These are phyloP conservation scores for Chytriomyces sp. DNA, from an alignment of 192 early-diverging fungal species.

Conservation along the genomic window DNA sequence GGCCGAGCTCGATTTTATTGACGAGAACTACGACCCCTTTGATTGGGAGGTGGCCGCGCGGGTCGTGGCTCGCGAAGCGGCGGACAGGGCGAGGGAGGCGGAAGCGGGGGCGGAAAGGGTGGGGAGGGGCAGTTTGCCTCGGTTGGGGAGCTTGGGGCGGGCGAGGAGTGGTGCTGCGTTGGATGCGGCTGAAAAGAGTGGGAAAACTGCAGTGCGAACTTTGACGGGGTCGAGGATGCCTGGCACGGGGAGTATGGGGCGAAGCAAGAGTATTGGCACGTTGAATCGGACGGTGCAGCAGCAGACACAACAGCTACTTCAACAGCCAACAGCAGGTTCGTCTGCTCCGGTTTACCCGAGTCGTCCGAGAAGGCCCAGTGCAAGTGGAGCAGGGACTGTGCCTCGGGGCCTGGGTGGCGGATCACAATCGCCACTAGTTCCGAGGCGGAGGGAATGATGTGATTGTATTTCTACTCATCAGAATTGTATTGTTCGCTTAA, in stretches of 20 bases:
- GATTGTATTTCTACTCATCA: too few relatives aligned
- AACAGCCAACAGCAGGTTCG: not conserved
- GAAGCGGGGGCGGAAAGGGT: not conserved
- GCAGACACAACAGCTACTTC: not conserved
- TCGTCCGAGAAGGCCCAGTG: not conserved
- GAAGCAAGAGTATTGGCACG: slow-evolving; percentile 14
- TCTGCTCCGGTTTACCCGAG: not conserved
- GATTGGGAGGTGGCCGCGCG: slow-evolving; percentile 82
- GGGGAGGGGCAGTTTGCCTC: not conserved
- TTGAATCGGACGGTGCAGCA: not conserved
- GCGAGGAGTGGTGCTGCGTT: not conserved
- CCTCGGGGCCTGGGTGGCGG: too few relatives aligned
- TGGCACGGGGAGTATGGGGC: not conserved
- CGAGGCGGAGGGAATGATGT: too few relatives aligned
- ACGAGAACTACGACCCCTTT: slow-evolving; percentile 74
- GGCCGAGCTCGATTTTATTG: slow-evolving; percentile 70
- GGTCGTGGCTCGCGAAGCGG: not conserved
- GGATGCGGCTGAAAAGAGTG: not conserved
- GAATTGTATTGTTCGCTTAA: too few relatives aligned
- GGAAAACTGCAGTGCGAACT: not conserved
- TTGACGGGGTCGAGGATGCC: not conserved
- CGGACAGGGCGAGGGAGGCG: not conserved
- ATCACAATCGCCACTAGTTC: too few relatives aligned
- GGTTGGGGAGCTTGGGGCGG: not conserved
- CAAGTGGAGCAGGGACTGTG: too few relatives aligned